Conservation (phyloP, 805 yeast genomes). For the Saccharomyces cerevisiae region DNA sequence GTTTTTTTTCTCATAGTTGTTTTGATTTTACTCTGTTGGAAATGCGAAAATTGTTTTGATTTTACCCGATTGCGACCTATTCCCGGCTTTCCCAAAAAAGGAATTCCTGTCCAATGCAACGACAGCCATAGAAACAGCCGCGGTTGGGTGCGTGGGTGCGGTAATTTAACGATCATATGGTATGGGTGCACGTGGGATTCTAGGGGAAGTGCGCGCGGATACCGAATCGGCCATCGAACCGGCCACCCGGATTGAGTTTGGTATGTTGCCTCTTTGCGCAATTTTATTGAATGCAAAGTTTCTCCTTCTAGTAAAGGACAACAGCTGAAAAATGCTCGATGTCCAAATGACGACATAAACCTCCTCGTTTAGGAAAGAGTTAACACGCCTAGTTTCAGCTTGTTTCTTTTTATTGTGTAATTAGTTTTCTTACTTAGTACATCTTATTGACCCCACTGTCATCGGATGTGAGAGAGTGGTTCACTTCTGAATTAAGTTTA, state of each 20-base stretch:
- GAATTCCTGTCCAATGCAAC: background rate
- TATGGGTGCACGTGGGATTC: background rate
- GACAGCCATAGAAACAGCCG: background rate
- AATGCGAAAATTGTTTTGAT: background rate
- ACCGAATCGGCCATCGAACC: background rate
- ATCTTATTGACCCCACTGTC: background rate
- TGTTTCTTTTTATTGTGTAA: background rate
- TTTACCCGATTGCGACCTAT: background rate
- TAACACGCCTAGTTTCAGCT: background rate
- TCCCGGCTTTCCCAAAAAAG: background rate
- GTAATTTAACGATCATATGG: background rate
- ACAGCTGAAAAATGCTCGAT: background rate
- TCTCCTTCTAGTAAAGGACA: background rate
- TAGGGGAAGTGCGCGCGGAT: background rate
- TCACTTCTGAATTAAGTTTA: background rate
- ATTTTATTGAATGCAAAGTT: background rate
- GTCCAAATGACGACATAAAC: background rate
- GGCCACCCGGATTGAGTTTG: background rate
- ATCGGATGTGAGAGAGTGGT: background rate
- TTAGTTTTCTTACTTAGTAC: background rate
- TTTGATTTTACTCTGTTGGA: background rate
- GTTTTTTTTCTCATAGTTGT: background rate
- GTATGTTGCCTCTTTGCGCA: background rate
- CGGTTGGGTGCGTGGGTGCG: background rate
- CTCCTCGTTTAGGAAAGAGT: background rate